phyloP scores from a whole-genome alignment of 129 eudicot species.

The Oenanthe sinensis region DNA sequence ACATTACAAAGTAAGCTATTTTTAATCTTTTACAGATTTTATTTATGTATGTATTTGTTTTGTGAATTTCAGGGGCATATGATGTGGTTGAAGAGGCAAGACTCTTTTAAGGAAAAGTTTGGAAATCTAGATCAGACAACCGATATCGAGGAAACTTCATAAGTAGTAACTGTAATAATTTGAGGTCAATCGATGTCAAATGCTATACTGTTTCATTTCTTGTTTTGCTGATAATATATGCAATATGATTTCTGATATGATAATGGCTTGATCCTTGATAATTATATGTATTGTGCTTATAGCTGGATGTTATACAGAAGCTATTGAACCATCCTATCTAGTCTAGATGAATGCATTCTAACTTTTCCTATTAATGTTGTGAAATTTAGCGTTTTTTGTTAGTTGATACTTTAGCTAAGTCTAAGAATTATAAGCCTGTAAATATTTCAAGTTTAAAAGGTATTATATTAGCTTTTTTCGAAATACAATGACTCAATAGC shows the following conservation, averaged over 20 bases:
- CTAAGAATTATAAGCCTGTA: neutral
- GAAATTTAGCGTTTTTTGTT: too few species aligned
- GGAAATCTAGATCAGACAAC: constrained; percentile 38
- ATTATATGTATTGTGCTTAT: neutral
- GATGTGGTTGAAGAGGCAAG: constrained; percentile 93
- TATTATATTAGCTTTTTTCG: too few species aligned
- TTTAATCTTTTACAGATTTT: too few species aligned
- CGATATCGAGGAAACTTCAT: constrained; percentile 24
- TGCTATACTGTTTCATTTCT: neutral
- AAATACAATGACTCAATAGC: too few species aligned
- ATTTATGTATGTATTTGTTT: neutral
- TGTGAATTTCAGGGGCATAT: constrained; percentile 64
- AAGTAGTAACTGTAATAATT: neutral
- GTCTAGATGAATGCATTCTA: neutral
- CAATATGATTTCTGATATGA: neutral
- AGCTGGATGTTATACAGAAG: neutral
- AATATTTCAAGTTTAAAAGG: neutral
- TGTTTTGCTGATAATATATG: neutral
- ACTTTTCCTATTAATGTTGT: neutral
- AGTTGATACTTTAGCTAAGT: neutral
- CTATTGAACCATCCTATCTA: neutral
- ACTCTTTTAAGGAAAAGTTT: constrained; percentile 79
- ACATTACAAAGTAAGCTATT: too few species aligned
- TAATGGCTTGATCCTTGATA: neutral
- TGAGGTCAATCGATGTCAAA: constrained; percentile 10